Conservation (phyloP, 305 asterid genomes). For the Fraxinus ornus region DNA sequence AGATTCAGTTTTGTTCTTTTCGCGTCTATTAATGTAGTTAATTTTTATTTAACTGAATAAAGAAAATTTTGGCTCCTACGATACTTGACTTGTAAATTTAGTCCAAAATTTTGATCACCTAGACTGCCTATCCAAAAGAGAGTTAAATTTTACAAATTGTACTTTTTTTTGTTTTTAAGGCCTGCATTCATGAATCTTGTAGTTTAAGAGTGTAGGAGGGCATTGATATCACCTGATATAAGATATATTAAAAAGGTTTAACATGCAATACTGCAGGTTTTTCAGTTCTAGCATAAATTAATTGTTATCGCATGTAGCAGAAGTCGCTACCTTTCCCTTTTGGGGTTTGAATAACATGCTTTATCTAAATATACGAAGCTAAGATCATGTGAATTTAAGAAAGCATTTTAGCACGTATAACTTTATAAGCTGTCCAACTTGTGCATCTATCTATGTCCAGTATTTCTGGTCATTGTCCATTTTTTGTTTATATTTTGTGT, state of each 20-base stretch:
- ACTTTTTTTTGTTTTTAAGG: neutral
- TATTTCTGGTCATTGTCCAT: neutral
- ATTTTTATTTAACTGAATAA: neutral
- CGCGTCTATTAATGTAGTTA: neutral
- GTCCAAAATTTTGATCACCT: neutral
- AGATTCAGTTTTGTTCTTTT: neutral
- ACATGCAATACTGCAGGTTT: neutral
- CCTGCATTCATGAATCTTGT: neutral
- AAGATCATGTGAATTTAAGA: conserved; percentile 6
- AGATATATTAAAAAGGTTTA: neutral
- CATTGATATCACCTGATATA: neutral
- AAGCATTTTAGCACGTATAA: neutral
- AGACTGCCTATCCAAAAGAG: neutral
- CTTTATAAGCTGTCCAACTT: neutral
- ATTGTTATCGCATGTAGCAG: neutral
- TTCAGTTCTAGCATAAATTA: neutral
- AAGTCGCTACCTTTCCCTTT: neutral
- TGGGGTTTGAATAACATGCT: neutral
- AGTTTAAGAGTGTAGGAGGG: neutral
- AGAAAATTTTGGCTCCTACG: neutral
- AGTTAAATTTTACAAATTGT: neutral
- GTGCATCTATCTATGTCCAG: neutral
- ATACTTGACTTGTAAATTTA: neutral
- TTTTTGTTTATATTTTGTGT: neutral
- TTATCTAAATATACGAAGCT: conserved; percentile 6